Evolutionary conservation across 257 asterid species (phyloP).

Genomic region (Plantago elongata): DNA sequence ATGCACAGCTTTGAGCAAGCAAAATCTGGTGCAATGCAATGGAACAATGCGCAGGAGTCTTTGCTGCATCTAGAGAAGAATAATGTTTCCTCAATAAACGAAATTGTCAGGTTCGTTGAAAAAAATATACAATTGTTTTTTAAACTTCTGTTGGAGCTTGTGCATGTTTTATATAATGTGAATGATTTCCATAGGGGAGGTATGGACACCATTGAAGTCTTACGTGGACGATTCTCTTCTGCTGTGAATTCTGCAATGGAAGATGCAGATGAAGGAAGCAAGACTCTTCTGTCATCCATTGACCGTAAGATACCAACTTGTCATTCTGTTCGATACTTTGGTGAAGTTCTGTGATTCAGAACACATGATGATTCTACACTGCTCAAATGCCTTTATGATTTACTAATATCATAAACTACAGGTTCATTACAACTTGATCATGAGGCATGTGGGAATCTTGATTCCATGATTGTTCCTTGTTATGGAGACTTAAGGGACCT

Average conservation of each 20-base stretch:
- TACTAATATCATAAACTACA: constrained; percentile 24
- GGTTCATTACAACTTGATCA: constrained; percentile 92
- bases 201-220: constrained; percentile 59
- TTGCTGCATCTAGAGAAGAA: constrained; percentile 63
- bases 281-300: constrained; percentile 68
- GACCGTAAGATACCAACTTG: constrained; percentile 54
- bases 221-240: constrained; percentile 63
- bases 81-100: constrained; percentile 66
- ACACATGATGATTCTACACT: neutral
- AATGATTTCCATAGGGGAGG: constrained; percentile 55
- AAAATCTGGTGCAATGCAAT: constrained; percentile 76
- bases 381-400: constrained; percentile 2
- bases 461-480: constrained; percentile 77
- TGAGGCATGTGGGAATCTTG: constrained; percentile 75
- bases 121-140: neutral
- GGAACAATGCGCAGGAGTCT: constrained; percentile 78
- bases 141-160: constrained; percentile 7
- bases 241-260: constrained; percentile 72
- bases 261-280: constrained; percentile 79
- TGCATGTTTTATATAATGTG: constrained; percentile 4
- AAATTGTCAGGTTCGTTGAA: constrained; percentile 63
- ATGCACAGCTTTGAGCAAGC: constrained; percentile 74
- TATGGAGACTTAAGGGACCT: constrained; percentile 77
- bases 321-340: neutral
- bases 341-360: neutral